These are phyloP conservation scores for Pochonia chlamydosporia DNA, from an alignment of 2,329 filamentous ascomycete genomes.

Conservation along the genomic window DNA sequence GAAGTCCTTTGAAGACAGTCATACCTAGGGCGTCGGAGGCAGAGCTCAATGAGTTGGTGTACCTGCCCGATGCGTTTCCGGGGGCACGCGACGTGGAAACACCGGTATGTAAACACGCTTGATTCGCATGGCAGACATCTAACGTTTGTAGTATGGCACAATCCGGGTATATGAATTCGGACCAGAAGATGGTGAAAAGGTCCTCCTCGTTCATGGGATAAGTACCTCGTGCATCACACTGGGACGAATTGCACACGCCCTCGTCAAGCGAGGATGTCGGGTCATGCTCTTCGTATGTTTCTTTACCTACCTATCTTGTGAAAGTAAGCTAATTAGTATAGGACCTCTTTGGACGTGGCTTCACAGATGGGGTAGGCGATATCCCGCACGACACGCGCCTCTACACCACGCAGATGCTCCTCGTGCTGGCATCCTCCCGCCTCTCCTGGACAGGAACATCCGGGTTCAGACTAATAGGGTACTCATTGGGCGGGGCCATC, in stretches of 20 bases:
- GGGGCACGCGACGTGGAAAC: constrained; percentile 68
- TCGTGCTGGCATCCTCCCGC: constrained; percentile 63
- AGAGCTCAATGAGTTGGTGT: constrained; percentile 37
- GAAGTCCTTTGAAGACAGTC: constrained; percentile 38
- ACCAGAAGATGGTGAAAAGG: constrained; percentile 64
- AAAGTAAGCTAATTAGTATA: constrained; percentile 17
- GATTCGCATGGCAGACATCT: not conserved
- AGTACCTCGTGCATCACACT: constrained; percentile 75
- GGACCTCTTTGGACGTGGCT: constrained; percentile 67
- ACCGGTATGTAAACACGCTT: constrained; percentile 37
- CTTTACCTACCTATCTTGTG: not conserved
- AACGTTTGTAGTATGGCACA: constrained; percentile 53
- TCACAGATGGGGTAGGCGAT: constrained; percentile 57
- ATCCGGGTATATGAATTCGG: constrained; percentile 82
- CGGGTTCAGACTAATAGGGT: constrained; percentile 66
- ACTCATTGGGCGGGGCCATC: constrained; percentile 77
- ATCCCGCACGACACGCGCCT: constrained; percentile 68
- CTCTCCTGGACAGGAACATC: constrained; percentile 57
- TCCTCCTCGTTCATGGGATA: constrained; percentile 77
- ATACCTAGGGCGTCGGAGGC: constrained; percentile 28
- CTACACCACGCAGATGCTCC: constrained; percentile 66
- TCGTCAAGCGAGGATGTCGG: constrained; percentile 65
- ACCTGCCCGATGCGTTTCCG: constrained; percentile 64
- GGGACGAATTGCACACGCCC: constrained; percentile 56
- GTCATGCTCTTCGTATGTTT: constrained; percentile 68